phyloP scores from a whole-genome alignment of 2,329 filamentous ascomycete genomes.

The Penicillium psychrosexuale region DNA sequence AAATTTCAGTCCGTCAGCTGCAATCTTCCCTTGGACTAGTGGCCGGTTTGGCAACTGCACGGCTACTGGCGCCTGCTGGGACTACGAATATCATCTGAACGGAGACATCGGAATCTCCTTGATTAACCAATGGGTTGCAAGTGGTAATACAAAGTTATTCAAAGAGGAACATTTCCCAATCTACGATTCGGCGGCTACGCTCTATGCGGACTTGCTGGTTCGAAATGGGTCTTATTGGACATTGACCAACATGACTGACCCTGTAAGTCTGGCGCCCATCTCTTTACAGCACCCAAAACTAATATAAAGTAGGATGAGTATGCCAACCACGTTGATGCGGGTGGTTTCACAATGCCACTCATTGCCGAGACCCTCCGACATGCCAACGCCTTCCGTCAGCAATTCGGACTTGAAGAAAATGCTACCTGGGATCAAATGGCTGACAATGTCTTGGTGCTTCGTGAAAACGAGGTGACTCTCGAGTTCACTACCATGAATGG shows the following conservation, averaged over 20 bases:
- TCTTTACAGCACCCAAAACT: neutral
- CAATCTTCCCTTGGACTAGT: slow-evolving; percentile 66
- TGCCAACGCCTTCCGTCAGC: slow-evolving; percentile 56
- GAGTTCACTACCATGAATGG: slow-evolving; percentile 67
- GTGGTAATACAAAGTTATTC: slow-evolving; percentile 58
- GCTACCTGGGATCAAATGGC: slow-evolving; percentile 58
- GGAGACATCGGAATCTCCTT: slow-evolving; percentile 65
- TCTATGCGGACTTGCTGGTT: slow-evolving; percentile 59
- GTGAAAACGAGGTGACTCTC: slow-evolving; percentile 59
- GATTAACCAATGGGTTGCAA: slow-evolving; percentile 59
- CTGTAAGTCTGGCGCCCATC: slow-evolving; percentile 45
- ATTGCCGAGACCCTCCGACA: slow-evolving; percentile 55
- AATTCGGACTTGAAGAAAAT: slow-evolving; percentile 56
- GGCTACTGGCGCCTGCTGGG: slow-evolving; percentile 61
- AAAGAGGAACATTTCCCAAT: slow-evolving; percentile 58
- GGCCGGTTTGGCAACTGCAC: slow-evolving; percentile 68
- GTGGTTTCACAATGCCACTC: slow-evolving; percentile 66
- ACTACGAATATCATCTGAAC: slow-evolving; percentile 71
- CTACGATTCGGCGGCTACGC: slow-evolving; percentile 60
- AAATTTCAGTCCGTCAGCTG: slow-evolving; percentile 55
- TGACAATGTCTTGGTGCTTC: slow-evolving; percentile 55
- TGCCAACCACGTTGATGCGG: slow-evolving; percentile 64
- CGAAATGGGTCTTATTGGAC: slow-evolving; percentile 56
- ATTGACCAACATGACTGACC: slow-evolving; percentile 67
- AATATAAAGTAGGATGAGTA: slow-evolving; percentile 55